Conservation (phyloP, 139 green algal genomes). For the Coelastrella sp. region DNA sequence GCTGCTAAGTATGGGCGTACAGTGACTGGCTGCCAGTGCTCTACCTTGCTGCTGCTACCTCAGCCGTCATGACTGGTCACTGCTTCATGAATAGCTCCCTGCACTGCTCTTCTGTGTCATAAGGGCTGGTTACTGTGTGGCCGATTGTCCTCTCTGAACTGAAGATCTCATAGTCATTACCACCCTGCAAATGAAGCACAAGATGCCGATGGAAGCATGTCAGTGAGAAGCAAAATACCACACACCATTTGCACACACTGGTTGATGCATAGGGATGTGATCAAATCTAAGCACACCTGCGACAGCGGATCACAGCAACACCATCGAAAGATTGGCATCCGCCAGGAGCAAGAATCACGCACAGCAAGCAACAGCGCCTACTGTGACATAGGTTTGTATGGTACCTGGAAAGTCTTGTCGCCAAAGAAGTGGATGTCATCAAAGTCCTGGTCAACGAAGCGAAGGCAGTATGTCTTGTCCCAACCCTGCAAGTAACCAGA, state of each 20-base stretch:
- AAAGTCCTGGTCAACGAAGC: conserved; percentile 92
- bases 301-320: too few species aligned
- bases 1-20: too few species aligned
- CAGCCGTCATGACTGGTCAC: background rate
- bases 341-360: too few species aligned
- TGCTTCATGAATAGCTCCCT: conserved; percentile 80
- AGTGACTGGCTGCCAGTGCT: background rate
- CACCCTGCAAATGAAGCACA: conserved; percentile 77
- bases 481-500: conserved; percentile 76
- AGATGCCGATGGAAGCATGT: background rate
- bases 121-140: conserved; percentile 91
- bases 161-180: conserved; percentile 99
- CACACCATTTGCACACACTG: too few species aligned
- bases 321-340: too few species aligned
- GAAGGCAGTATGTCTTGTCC: conserved; percentile 99
- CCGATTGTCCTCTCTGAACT: conserved; percentile 85
- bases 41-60: background rate
- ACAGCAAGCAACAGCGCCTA: too few species aligned
- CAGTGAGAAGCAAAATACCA: too few species aligned
- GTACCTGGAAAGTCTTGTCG: conserved; percentile 97
- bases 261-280: too few species aligned
- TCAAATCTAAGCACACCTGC: too few species aligned
- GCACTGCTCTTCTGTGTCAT: conserved; percentile 89
- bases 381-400: background rate
- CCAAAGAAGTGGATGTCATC: conserved; percentile 99